Evolutionary conservation across 768 basidiomycete genomes (phyloP), one percentile per base, ranked within the genome.

Genomic region (Boletus edulis): DNA sequence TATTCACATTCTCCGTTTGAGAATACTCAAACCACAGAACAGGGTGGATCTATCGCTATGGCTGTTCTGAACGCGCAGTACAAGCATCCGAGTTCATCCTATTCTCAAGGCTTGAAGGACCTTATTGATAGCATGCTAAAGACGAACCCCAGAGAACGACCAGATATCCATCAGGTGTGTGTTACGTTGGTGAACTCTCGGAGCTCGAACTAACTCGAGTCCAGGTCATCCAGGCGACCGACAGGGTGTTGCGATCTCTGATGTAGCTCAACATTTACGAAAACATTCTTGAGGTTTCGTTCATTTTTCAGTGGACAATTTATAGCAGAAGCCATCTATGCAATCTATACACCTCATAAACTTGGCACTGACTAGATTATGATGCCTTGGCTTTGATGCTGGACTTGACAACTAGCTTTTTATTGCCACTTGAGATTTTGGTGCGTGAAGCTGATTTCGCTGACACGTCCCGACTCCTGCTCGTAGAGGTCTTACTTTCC

Each of bases 1-100:
- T 98, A 98, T 73, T 89, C 88, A 3, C 91, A 94, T 66, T 98
- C 96, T 3, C 96, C 96, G 0, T 99, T 99, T 64, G 96, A 99
- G 75, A 95, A 89, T 57, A 83, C 80, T 1, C 91, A 91, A 70
- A 91, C 89, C 6, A 93, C 89, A 3, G 91, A 94, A 62, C 95
- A 97, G 68, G 96, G 96, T 35, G 93, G 93, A 13, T 95, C 92
- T 43, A 94, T 98, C 65, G 95, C 95, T 2, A 96, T 99, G 95
- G 94, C 96, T 0, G 96, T 97, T 46, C 76, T 94, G 56, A 94
- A 91, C 60, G 96, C 94, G 1, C 86, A 91, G 61, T 99, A 95
- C 73, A 87, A 87, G 62, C 94, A 98, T 63, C 94, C 94, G 1
- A 77, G 74, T 51, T 90, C 89, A 4, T 83, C 81, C n/a, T 97